phyloP scores from a whole-genome alignment of 345 rosid species.

The Nephelium lappaceum region DNA sequence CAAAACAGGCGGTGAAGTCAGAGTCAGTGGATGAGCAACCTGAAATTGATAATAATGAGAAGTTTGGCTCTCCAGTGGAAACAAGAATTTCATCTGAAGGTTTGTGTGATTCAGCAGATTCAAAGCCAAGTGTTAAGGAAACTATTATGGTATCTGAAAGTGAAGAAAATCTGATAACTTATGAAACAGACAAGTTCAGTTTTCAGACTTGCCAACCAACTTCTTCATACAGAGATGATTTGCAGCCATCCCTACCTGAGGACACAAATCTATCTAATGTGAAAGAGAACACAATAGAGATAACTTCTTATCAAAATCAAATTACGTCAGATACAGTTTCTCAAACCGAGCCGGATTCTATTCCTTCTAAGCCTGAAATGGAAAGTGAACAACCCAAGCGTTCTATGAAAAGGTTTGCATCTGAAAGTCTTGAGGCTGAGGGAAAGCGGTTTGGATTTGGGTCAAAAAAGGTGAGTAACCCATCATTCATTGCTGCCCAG shows the following conservation, averaged over 20 bases:
- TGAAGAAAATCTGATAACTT: constrained; percentile 43
- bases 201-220: constrained; percentile 30
- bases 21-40: constrained; percentile 36
- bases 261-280: constrained; percentile 35
- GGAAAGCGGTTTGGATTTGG: constrained; percentile 43
- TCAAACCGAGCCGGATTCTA: constrained; percentile 30
- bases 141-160: constrained; percentile 31
- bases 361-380: constrained; percentile 38
- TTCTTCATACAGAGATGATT: constrained; percentile 26
- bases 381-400: constrained; percentile 57
- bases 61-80: constrained; percentile 29
- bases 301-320: constrained; percentile 34
- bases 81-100: constrained; percentile 34
- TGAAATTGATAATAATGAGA: constrained; percentile 37
- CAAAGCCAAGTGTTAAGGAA: constrained; percentile 31
- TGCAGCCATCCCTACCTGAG: constrained; percentile 43
- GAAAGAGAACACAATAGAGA: constrained; percentile 42
- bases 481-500: constrained; percentile 68
- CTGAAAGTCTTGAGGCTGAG: constrained; percentile 53
- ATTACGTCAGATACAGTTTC: constrained; percentile 30
- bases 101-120: constrained; percentile 33
- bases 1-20: constrained; percentile 42
- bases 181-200: constrained; percentile 35
- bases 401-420: constrained; percentile 58
- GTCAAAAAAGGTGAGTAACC: constrained; percentile 62